Percentiles rank a stretch among this genome's conserved stretches.
These are phyloP conservation scores for Parastagonospora nodorum DNA, from an alignment of 2,329 filamentous ascomycete species.

Conservation along the genomic window DNA sequence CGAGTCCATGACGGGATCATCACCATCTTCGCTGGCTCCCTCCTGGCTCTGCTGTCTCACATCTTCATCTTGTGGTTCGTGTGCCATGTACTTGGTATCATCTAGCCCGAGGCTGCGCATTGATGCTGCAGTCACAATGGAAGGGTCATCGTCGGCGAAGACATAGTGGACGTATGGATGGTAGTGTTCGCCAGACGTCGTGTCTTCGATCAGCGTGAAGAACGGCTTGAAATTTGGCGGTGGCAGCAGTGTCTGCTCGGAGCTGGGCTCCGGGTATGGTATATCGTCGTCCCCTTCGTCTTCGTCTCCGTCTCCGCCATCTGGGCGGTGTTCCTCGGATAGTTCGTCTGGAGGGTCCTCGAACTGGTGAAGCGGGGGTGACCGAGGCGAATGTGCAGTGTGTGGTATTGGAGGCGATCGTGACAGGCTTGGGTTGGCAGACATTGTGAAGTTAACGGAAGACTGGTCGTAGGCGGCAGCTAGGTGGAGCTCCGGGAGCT, in stretches of 20 bases:
- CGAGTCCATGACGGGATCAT: slow-evolving; percentile 38
- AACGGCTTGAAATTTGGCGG: slow-evolving; percentile 71
- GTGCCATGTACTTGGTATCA: slow-evolving; percentile 47
- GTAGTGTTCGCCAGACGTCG: slow-evolving; percentile 71
- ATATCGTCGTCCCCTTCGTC: slow-evolving; percentile 34
- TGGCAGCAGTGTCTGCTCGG: slow-evolving; percentile 44
- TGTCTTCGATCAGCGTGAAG: slow-evolving; percentile 83
- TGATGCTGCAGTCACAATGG: slow-evolving; percentile 71
- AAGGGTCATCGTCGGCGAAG: slow-evolving; percentile 88
- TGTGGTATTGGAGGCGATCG: slow-evolving; percentile 22
- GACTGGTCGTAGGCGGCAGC: slow-evolving; percentile 18
- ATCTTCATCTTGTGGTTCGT: slow-evolving; percentile 25
- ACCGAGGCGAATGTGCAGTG: slow-evolving; percentile 29
- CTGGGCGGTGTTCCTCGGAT: slow-evolving; percentile 22
- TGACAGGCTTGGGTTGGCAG: slow-evolving; percentile 25
- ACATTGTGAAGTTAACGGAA: slow-evolving; percentile 34
- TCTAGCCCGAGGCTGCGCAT: slow-evolving; percentile 59
- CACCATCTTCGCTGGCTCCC: slow-evolving; percentile 29
- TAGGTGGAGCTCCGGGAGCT: slow-evolving; percentile 30
- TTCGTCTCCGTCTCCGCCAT: slow-evolving; percentile 31
- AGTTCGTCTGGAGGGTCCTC: slow-evolving; percentile 31
- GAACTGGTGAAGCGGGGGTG: slow-evolving; percentile 26
- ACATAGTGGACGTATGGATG: slow-evolving; percentile 91
- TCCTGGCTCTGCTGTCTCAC: slow-evolving; percentile 18
- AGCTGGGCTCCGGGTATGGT: slow-evolving; percentile 40